Evolutionary conservation across 2,329 filamentous ascomycete species (phyloP), one percentile per base, ranked within the genome.

Genomic region (Colletotrichum salicis): DNA sequence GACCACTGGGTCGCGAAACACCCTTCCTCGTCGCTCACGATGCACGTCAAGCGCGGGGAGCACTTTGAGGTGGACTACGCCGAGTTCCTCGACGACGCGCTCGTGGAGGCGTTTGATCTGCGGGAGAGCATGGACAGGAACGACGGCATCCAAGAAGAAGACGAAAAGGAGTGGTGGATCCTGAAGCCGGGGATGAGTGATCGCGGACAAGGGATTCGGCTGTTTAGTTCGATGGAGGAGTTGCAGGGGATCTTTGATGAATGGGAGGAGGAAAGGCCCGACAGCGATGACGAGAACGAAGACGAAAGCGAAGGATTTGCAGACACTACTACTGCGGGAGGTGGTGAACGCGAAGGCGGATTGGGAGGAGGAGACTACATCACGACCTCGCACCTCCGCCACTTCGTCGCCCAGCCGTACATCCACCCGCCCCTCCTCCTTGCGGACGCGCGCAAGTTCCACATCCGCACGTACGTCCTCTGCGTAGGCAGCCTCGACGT

Each of bases 181-280:
- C 82, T 99, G 71, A 99, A 99, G 83, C 96, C 96, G 0, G 93
- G 96, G 10, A 98, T 99, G 96, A 97, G 94, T 80, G 96, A 99
- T 79, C 89, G 96, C 29, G 96, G 96, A 0, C 95, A 98, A 80
- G 96, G 96, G 1, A 98, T 99, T 70, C 86, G 94, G 51, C 85
- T 99, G 0, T 99, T 99, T 81, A 93, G 90, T 76, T 94, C 91
- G 2, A 93, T 96, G 85, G 91, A 92, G 67, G 92, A 97, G 78
- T 84, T 99, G n/a, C 92, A 93, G 72, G 87, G 80, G 15, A 96
- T 99, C 65, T 99, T 98, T 78, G 94, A 98, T 76, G 92, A 90
- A 68, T 99, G 96, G 95, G 96, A 98, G 79, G 90, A 86, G 19
- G 89, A 90, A 4, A 80, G 85, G 5, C 88, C 90, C 1, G 91